Evolutionary conservation across 164 flowering plant genomes (phyloP).

Genomic region (Protea cynaroides): DNA sequence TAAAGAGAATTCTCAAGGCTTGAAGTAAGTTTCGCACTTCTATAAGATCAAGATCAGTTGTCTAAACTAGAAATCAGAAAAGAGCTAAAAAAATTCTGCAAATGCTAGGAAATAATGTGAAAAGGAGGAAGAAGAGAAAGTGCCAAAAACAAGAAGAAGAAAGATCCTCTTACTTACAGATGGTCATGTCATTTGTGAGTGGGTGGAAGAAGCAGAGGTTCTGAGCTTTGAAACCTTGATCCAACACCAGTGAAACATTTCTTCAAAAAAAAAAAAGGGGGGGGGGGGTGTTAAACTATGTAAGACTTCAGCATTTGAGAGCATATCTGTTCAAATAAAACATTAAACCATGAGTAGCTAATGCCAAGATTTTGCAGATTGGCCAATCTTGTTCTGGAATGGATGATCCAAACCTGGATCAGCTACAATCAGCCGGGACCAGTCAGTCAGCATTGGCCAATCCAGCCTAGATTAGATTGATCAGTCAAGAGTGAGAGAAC

Average conservation of each 20-base stretch:
- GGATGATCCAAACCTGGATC: too few relatives aligned
- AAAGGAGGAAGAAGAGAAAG: background rate
- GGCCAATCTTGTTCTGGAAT: too few relatives aligned
- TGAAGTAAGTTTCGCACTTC: background rate
- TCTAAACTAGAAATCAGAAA: background rate
- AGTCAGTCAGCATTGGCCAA: too few relatives aligned
- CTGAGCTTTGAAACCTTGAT: constrained; percentile 68
- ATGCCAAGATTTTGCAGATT: background rate
- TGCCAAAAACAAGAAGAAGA: background rate
- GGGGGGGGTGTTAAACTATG: background rate
- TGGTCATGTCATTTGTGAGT: constrained; percentile 73
- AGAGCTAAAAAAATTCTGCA: constrained; percentile 2
- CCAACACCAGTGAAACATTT: constrained; percentile 69
- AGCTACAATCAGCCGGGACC: too few relatives aligned
- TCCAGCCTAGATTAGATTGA: too few relatives aligned
- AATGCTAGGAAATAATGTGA: background rate
- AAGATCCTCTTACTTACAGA: constrained; percentile 44
- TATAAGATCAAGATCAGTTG: background rate
- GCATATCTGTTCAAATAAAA: background rate
- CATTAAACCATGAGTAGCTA: background rate
- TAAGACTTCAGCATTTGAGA: background rate
- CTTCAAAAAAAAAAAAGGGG: constrained; percentile 28
- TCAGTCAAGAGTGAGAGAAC: too few relatives aligned
- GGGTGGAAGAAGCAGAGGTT: constrained; percentile 84
- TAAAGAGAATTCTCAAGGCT: background rate